Conservation (phyloP, 495 filamentous ascomycete genomes). For the Trichoderma orchidacearum region DNA sequence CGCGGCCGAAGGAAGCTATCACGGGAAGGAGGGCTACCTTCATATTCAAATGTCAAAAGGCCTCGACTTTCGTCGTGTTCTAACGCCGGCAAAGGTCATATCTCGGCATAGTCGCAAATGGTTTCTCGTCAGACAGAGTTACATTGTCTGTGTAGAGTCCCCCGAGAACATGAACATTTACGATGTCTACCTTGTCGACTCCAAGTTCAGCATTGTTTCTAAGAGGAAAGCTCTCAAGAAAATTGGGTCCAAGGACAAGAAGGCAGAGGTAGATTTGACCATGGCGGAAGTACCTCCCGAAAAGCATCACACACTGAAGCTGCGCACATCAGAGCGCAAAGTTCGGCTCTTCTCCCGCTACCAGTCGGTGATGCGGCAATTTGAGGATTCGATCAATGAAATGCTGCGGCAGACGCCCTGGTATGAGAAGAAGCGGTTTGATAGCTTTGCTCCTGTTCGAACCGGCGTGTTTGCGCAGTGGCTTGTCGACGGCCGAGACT, state of each 20-base stretch:
- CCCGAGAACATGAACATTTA: conserved; percentile 99
- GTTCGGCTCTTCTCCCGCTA: conserved; percentile 86
- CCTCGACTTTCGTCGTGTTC: conserved; percentile 71
- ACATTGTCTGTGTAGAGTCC: conserved; percentile 93
- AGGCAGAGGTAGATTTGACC: conserved; percentile 25
- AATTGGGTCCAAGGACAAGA: conserved; percentile 38
- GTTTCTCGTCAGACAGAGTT: conserved; percentile 96
- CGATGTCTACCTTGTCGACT: conserved; percentile 90
- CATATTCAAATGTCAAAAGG: conserved; percentile 86
- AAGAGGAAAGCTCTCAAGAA: conserved; percentile 58
- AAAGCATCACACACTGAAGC: conserved; percentile 72
- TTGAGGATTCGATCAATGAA: conserved; percentile 77
- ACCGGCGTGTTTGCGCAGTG: conserved; percentile 83
- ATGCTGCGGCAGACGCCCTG: conserved; percentile 74
- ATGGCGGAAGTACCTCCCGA: conserved; percentile 37
- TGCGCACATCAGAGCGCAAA: conserved; percentile 78
- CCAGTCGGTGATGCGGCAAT: conserved; percentile 78
- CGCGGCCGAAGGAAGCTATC: conserved; percentile 89
- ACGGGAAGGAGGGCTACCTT: conserved; percentile 92
- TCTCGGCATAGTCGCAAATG: conserved; percentile 82
- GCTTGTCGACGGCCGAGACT: conserved; percentile 92
- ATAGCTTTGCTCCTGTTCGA: conserved; percentile 85
- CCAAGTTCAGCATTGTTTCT: conserved; percentile 64
- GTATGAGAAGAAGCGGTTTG: conserved; percentile 73
- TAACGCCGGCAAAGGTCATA: conserved; percentile 61